Evolutionary conservation across 2,329 filamentous ascomycete genomes (phyloP).

Genomic region (Cladobotryum protrusum): DNA sequence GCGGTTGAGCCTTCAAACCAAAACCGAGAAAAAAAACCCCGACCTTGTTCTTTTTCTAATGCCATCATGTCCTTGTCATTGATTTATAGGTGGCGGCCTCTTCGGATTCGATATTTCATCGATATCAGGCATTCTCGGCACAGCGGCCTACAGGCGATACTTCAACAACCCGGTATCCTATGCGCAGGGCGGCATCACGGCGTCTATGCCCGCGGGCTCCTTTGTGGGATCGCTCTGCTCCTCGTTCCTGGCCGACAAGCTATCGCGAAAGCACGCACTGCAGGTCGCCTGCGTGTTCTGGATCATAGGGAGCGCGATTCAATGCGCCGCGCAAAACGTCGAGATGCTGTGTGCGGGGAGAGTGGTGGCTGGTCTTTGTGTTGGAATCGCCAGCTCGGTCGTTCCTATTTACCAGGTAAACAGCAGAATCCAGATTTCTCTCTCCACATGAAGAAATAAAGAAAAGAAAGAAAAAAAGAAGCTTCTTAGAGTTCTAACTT

Average conservation of each 20-base stretch:
- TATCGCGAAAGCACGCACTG: constrained; percentile 43
- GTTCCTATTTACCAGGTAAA: constrained; percentile 59
- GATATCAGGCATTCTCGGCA: constrained; percentile 64
- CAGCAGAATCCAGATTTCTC: no score
- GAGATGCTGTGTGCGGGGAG: constrained; percentile 67
- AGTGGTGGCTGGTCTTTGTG: constrained; percentile 63
- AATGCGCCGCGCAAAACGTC: constrained; percentile 58
- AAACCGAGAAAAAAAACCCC: no score
- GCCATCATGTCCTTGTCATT: no score
- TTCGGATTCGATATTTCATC: constrained; percentile 77
- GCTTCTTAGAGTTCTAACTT: no score
- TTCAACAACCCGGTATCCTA: constrained; percentile 56
- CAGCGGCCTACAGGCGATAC: constrained; percentile 63
- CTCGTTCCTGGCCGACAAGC: constrained; percentile 44
- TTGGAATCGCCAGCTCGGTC: constrained; percentile 67
- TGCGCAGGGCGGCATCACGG: constrained; percentile 64
- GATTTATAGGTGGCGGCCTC: constrained; percentile 53
- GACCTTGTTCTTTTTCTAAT: no score
- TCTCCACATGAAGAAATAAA: no score
- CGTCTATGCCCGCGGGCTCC: constrained; percentile 67
- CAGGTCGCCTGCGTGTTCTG: constrained; percentile 46
- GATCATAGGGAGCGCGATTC: constrained; percentile 47
- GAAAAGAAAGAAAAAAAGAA: no score
- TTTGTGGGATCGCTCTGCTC: constrained; percentile 52
- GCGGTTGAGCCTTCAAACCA: neutral